These are phyloP conservation scores for Cyanidioschyzon merolae DNA, from an alignment of 23 red algal species.

Conservation along the genomic window DNA sequence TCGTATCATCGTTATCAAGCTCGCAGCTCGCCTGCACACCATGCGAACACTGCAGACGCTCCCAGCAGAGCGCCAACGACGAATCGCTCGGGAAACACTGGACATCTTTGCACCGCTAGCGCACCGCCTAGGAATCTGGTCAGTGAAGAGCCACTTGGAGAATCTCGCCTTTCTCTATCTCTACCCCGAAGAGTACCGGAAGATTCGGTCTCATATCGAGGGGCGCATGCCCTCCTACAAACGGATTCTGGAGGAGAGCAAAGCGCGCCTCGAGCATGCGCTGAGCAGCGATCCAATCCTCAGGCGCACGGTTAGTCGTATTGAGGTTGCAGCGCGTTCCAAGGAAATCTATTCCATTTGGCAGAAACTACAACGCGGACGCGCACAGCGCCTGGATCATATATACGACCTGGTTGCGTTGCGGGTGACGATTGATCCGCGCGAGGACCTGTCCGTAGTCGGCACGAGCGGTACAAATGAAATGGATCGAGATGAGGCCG, in stretches of 20 bases:
- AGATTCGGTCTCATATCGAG: conserved; percentile 39
- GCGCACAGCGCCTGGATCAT: conserved; percentile 32
- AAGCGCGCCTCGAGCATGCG: conserved; percentile 42
- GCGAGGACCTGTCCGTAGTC: conserved; percentile 2
- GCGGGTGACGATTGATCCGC: conserved; percentile 49
- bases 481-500: neutral
- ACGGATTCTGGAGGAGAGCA: conserved; percentile 31
- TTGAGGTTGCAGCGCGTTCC: conserved; percentile 41
- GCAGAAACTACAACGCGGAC: conserved; percentile 51
- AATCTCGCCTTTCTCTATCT: conserved; percentile 69
- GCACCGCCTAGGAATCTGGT: conserved; percentile 77
- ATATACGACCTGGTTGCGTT: conserved; percentile 81
- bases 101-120: conserved; percentile 96
- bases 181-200: conserved; percentile 70
- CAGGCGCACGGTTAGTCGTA: conserved; percentile 42
- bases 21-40: conserved; percentile 90
- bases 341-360: conserved; percentile 87
- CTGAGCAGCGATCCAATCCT: conserved; percentile 62
- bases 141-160: conserved; percentile 73
- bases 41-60: conserved; percentile 76
- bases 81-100: conserved; percentile 82
- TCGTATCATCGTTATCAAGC: conserved; percentile 92
- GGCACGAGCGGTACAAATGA: neutral
- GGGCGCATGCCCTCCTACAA: conserved; percentile 26
- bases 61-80: conserved; percentile 52